Base-by-base conservation (phyloP, 208 protist species). In the Trypanosoma avium region DNA sequence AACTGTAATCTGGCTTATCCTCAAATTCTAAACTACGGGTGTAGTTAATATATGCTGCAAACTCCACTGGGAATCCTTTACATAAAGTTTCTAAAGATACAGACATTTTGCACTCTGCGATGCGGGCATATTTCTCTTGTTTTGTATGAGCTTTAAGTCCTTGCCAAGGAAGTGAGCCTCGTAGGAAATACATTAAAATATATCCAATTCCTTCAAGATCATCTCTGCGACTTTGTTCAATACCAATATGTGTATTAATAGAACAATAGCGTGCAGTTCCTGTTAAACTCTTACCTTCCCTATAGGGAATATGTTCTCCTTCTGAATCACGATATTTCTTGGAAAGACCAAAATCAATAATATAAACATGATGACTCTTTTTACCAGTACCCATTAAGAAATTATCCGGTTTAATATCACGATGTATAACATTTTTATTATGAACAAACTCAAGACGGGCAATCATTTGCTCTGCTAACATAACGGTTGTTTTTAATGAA, bases 151-250 rank as follows among this genome's bases (percentile, higher is more conserved):
- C 93, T 65, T 94, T 94, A 6, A 99, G 74, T 0, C 97, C 97
- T 82, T 99, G 97, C 99, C 98, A 99, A 38, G 99, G 98, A 45
- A 99, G 82, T 32, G 81, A 91, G 17, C 99, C 99, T 29, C 97
- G 88, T 29, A 98, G 72, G 67, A 99, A 99, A 81, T 99, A 99
- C 73, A 99, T 94, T n/a, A 99, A 79, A 29, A 99, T 95, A 80
- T 99, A 99, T 45, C 97, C 98, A 22, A 99, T 84, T 17, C 96
- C 95, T 79, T 99, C 99, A 26, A 99, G 79, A 75, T 99, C 98
- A 64, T 99, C 98, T 35, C 98, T 82, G 21, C 98, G 81, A 72
- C 82, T 86, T 82, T 96, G 90, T 81, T 98, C 98, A 40, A 99
- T 98, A 48, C 99, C 99, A 32, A 99, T 74, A 82, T 99, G 99